Conservation (phyloP, 106 monocot species). For the Platanthera guangdongensis region DNA sequence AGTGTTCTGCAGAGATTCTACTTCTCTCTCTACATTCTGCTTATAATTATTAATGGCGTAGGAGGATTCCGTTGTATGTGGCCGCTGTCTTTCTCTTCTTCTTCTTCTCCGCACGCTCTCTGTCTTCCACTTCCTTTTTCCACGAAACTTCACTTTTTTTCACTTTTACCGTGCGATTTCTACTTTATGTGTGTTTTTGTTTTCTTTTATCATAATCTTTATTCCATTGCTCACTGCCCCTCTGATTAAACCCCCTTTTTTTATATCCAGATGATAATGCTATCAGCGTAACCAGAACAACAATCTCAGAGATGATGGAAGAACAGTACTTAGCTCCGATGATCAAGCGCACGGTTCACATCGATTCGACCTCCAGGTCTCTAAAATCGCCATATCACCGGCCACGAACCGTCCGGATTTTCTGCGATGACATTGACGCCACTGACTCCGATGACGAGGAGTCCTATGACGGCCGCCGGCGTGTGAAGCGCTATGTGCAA, state of each 20-base stretch:
- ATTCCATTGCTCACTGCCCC: neutral
- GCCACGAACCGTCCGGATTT: slow-evolving; percentile 14
- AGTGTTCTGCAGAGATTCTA: neutral
- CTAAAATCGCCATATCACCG: neutral
- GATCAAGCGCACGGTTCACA: slow-evolving; percentile 16
- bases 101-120: neutral
- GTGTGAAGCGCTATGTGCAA: slow-evolving; percentile 21
- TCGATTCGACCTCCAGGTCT: slow-evolving; percentile 9
- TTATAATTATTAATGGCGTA: neutral
- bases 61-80: neutral
- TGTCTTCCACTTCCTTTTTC: neutral
- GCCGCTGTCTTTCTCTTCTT: neutral
- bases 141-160: slow-evolving; percentile 2
- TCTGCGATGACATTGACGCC: slow-evolving; percentile 44
- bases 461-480: neutral
- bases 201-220: neutral
- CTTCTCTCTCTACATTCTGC: neutral
- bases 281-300: neutral
- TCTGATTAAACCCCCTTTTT: neutral
- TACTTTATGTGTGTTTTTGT: neutral
- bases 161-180: slow-evolving; percentile 1
- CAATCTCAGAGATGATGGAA: neutral
- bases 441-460: slow-evolving; percentile 46
- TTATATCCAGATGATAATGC: neutral
- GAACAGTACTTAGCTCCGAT: neutral